These are phyloP conservation scores for Alternaria angustiovoidea DNA, from an alignment of 2,329 filamentous ascomycete genomes.

Conservation along the genomic window DNA sequence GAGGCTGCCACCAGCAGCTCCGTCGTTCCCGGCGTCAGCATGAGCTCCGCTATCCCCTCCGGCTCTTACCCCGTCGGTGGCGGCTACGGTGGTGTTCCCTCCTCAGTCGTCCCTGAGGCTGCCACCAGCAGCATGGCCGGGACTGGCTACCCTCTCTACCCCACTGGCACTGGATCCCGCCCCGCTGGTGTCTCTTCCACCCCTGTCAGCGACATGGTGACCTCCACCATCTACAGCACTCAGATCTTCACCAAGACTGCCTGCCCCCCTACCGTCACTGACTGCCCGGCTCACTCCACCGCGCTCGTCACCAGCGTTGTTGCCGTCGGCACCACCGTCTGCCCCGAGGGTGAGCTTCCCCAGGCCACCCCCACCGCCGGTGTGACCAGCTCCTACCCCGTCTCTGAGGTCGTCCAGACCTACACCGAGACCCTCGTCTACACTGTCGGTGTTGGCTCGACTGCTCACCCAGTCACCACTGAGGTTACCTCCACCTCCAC, in stretches of 20 bases:
- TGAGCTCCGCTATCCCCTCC: conserved; percentile 39
- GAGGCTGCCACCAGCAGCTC: conserved; percentile 8
- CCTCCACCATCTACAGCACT: conserved; percentile 56
- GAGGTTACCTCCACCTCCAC: conserved; percentile 43
- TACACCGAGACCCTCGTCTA: conserved; percentile 55
- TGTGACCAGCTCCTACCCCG: conserved; percentile 28
- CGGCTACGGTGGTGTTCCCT: not conserved
- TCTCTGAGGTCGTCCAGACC: conserved; percentile 43
- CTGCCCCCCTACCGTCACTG: conserved; percentile 14
- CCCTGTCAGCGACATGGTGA: conserved; percentile 48
- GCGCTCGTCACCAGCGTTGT: conserved; percentile 52
- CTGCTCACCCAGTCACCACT: conserved; percentile 56
- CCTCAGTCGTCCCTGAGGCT: conserved; percentile 9
- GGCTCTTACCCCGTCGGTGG: conserved; percentile 8
- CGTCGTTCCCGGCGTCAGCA: conserved; percentile 6
- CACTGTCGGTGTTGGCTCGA: conserved; percentile 52
- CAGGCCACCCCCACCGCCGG: conserved; percentile 24
- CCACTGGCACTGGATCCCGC: conserved; percentile 44
- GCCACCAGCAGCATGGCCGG: conserved; percentile 9
- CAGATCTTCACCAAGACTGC: conserved; percentile 48
- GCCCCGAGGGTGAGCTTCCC: conserved; percentile 40
- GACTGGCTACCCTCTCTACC: conserved; percentile 27
- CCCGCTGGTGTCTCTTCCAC: conserved; percentile 40
- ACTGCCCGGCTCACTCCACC: conserved; percentile 34
- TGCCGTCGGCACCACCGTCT: conserved; percentile 55